Base-by-base conservation (phyloP, 2,329 filamentous ascomycete genomes). In the Trichoderma aggressivum region DNA sequence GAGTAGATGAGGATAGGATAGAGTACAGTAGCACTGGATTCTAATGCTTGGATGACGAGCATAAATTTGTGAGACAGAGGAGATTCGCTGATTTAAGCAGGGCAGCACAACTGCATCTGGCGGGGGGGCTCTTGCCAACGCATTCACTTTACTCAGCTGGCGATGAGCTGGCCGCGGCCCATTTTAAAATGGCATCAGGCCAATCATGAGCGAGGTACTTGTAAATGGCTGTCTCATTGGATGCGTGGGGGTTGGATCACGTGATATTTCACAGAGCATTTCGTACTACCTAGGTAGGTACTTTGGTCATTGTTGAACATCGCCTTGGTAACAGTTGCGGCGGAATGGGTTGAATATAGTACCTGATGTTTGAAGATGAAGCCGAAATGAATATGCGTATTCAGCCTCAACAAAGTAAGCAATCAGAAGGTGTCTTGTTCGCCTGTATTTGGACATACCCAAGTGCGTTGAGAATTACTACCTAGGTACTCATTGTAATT, bases 161-260 rank as follows among this genome's bases (percentile, higher is more conserved):
- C 53, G 61, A 71, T 70, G 67, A 61, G 58, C 14, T 70, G 67
- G 61, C 28, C 47, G n/a, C 1, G 67, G 8, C 5, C 67, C 59
- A 56, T 32, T 70, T 63, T 26, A 14, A 30, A 7, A 7, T 26
- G 24, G 1, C 12, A 61, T 53, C 26, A 18, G 21, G 2, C 65
- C 65, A 68, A 60, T 68, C 5, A 34, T 16, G 14, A 26, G 5
- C 18, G 24, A 16, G 18, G 1, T 28, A 24, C 50, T 21, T 12
- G 24, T 3, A 10, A 26, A 5, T 53, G 14, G 56, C 16, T 24
- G 14, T 50, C 28, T 60, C 39, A 53, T 60, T 36, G 56, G 55
- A 18, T 21, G 21, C 26, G 32, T 34, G 60, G 16, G 55, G 10
- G n/a, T 24, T 26, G 36, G 60, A 21, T 39, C 34, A 47, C 24